Percentiles rank a stretch among this genome's conserved stretches.
Evolutionary conservation across 177 flowering plant genomes (phyloP).

Genomic region (Telopea speciosissima): DNA sequence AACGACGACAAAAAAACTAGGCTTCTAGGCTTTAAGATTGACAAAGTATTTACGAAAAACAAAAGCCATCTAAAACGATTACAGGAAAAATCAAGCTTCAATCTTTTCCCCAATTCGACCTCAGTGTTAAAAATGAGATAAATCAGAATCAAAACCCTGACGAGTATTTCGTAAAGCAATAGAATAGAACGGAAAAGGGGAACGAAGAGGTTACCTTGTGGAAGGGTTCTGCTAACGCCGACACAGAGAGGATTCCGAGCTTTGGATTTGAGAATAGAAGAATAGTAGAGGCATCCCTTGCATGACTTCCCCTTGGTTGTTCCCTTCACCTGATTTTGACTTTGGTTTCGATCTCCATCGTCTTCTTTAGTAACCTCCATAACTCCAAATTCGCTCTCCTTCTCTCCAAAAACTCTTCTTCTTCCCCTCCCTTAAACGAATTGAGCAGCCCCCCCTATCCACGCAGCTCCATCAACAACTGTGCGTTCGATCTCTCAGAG

Average conservation of each 20-base stretch:
- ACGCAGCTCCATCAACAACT: background rate
- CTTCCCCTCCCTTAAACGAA: background rate
- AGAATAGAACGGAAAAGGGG: background rate
- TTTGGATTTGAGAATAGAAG: slow-evolving; percentile 53
- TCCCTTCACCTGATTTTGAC: slow-evolving; percentile 1
- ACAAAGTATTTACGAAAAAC: background rate
- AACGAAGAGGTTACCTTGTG: slow-evolving; percentile 28
- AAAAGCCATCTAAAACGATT: background rate
- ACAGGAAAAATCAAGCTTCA: background rate
- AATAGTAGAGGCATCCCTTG: slow-evolving; percentile 64
- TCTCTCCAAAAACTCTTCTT: slow-evolving; percentile 5
- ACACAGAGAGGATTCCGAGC: slow-evolving; percentile 52
- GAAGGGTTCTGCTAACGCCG: slow-evolving; percentile 52
- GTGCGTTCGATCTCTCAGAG: too few relatives aligned
- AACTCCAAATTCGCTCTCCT: background rate
- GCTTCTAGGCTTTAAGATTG: too few relatives aligned
- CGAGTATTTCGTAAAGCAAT: background rate
- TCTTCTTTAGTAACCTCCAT: slow-evolving; percentile 2
- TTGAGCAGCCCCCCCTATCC: background rate
- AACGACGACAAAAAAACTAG: too few relatives aligned
- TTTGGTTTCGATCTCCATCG: slow-evolving; percentile 7
- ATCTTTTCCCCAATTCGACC: background rate
- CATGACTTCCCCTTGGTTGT: slow-evolving; percentile 44
- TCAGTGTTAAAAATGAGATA: background rate
- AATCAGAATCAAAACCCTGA: background rate